A percentile compares a stretch with the other conserved stretches of the same genome.
These are phyloP conservation scores for Jaminaea rosea DNA, from an alignment of 1,284 basidiomycete species.

Conservation along the genomic window DNA sequence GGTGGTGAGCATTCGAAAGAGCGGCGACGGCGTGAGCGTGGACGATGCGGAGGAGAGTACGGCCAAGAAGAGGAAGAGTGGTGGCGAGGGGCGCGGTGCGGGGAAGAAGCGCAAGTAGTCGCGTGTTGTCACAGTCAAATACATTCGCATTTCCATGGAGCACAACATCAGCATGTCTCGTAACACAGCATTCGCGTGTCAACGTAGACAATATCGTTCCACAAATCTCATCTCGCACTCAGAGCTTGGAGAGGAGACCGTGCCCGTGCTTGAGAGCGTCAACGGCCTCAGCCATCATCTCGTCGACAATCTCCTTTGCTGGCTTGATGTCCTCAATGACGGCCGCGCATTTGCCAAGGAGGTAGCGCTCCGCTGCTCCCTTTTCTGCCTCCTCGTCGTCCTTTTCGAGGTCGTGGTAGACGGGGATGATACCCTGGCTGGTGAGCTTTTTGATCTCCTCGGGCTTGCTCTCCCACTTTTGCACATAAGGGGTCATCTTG, in stretches of 20 bases:
- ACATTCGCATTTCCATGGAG: no score
- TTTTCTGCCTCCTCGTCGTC: constrained; percentile 36
- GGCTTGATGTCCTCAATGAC: constrained; percentile 48
- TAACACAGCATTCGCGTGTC: no score
- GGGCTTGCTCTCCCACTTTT: constrained; percentile 37
- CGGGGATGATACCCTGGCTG: constrained; percentile 34
- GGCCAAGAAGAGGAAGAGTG: no score
- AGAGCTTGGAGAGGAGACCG: constrained; percentile 3
- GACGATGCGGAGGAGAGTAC: no score
- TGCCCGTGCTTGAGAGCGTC: constrained; percentile 11
- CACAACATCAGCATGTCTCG: no score
- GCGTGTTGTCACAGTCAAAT: no score
- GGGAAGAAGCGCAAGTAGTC: no score
- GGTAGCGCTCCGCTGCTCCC: constrained; percentile 22
- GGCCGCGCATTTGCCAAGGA: constrained; percentile 52
- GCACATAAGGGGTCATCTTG: constrained; percentile 18
- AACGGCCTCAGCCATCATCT: constrained; percentile 36
- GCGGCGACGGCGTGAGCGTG: no score
- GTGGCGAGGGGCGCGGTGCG: no score
- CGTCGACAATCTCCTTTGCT: constrained; percentile 34
- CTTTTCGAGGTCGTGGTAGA: constrained; percentile 36
- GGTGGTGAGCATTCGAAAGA: no score
- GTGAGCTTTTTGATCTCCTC: constrained; percentile 41
- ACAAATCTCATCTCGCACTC: no score
- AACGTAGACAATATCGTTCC: no score